Evolutionary conservation across 2,329 filamentous ascomycete genomes (phyloP).

Genomic region (Bipolaris cookei): DNA sequence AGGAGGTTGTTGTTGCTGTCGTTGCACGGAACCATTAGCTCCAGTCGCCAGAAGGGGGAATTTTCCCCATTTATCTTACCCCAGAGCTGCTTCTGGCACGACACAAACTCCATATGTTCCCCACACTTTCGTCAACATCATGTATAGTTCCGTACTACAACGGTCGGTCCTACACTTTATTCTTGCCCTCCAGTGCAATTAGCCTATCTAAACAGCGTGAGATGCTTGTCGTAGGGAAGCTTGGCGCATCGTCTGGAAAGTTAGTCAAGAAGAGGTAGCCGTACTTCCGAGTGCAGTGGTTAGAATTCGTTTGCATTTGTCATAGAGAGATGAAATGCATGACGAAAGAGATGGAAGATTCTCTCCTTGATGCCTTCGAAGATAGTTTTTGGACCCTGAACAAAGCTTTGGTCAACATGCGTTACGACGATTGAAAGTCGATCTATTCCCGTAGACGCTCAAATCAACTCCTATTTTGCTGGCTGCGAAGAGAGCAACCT

Average conservation of each 20-base stretch:
- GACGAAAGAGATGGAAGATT: neutral
- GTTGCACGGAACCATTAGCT: constrained; percentile 7
- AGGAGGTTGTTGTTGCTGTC: neutral
- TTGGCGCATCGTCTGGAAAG: neutral
- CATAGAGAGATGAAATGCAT: neutral
- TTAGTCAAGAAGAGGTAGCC: neutral
- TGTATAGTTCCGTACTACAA: constrained; percentile 20
- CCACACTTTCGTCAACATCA: constrained; percentile 24
- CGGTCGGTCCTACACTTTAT: constrained; percentile 4
- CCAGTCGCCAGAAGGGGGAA: constrained; percentile 22
- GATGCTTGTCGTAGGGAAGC: neutral
- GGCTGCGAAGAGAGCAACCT: neutral
- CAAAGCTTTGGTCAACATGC: constrained; percentile 31
- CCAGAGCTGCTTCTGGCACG: constrained; percentile 1
- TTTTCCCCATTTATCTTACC: constrained; percentile 27
- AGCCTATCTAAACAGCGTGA: neutral
- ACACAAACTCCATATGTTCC: constrained; percentile 18
- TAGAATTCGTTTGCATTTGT: neutral
- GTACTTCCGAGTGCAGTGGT: neutral
- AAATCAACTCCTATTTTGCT: neutral
- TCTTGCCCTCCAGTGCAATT: neutral
- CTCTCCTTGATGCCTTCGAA: constrained; percentile 2
- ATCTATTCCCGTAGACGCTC: neutral
- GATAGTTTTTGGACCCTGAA: constrained; percentile 17
- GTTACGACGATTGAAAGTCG: constrained; percentile 7